Conservation (phyloP, 805 yeast genomes). For the Schizosaccharomyces japonicus region DNA sequence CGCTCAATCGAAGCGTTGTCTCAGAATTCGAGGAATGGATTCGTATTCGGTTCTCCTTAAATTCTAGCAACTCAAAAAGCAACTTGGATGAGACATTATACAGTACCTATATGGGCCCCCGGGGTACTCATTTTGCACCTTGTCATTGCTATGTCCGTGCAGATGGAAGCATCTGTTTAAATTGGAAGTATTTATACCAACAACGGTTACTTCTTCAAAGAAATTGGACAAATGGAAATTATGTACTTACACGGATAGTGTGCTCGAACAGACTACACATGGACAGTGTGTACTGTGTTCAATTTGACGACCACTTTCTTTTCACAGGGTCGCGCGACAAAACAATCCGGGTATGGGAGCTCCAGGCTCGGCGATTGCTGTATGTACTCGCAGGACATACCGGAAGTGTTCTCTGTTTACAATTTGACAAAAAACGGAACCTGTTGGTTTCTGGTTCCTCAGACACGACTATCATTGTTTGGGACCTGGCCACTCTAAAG, state of each 20-base stretch:
- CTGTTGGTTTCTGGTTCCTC: slow-evolving; percentile 17
- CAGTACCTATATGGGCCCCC: not conserved
- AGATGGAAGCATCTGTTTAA: not conserved
- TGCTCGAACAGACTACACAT: not conserved
- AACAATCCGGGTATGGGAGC: slow-evolving; percentile 17
- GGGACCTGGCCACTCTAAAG: slow-evolving; percentile 12
- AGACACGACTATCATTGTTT: slow-evolving; percentile 16
- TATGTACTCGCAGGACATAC: slow-evolving; percentile 10
- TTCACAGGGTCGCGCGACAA: slow-evolving; percentile 50
- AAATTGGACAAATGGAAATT: not conserved
- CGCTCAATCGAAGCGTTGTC: not conserved
- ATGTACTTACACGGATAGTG: not conserved
- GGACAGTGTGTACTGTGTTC: slow-evolving; percentile 34
- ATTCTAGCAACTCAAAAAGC: too few relatives aligned
- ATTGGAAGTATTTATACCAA: slow-evolving; percentile 3
- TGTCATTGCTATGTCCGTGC: not conserved
- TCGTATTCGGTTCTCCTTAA: not conserved
- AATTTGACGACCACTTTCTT: slow-evolving; percentile 35
- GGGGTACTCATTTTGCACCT: not conserved
- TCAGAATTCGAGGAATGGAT: not conserved
- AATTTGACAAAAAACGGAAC: slow-evolving; percentile 11
- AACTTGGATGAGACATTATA: too few relatives aligned
- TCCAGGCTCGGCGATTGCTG: not conserved
- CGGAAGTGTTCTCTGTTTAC: slow-evolving; percentile 17
- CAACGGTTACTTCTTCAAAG: not conserved